A percentile compares a stretch with the other conserved stretches of the same genome.
Conservation (phyloP, 1,284 basidiomycete species). For the Ceratobasidium theobromae region DNA sequence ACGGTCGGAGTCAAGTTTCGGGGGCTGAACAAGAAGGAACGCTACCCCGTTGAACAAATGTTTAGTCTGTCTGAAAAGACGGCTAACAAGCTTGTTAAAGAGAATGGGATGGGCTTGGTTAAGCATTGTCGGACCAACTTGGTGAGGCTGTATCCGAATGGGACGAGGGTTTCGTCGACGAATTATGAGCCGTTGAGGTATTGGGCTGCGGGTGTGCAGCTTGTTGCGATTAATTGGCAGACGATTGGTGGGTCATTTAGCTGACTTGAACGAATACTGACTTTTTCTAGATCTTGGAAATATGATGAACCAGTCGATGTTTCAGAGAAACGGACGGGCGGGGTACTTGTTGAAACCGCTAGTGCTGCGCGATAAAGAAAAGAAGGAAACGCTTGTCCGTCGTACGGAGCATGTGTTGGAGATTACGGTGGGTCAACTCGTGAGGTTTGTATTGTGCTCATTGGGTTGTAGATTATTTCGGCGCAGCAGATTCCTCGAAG, state of each 20-base stretch:
- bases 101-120: slow-evolving; percentile 70
- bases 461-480: slow-evolving; percentile 69
- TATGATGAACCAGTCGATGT: slow-evolving; percentile 94
- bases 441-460: background rate
- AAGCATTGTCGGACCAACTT: slow-evolving; percentile 88
- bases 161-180: slow-evolving; percentile 74
- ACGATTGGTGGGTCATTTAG: slow-evolving; percentile 70
- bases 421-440: slow-evolving; percentile 53
- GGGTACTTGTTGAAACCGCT: slow-evolving; percentile 93
- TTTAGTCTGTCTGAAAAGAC: slow-evolving; percentile 91
- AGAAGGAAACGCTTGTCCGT: slow-evolving; percentile 58
- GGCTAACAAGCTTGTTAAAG: slow-evolving; percentile 52
- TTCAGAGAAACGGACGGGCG: slow-evolving; percentile 78
- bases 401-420: slow-evolving; percentile 64
- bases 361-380: slow-evolving; percentile 67
- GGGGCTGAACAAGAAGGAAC: slow-evolving; percentile 87
- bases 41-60: slow-evolving; percentile 85
- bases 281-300: slow-evolving; percentile 69
- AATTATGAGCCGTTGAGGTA: slow-evolving; percentile 90
- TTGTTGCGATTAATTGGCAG: slow-evolving; percentile 99
- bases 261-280: background rate
- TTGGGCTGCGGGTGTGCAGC: slow-evolving; percentile 88
- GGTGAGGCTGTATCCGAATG: slow-evolving; percentile 89
- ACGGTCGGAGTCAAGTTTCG: slow-evolving; percentile 95
- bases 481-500: slow-evolving; percentile 89